Percentiles rank a stretch among this genome's conserved stretches.
Evolutionary conservation across 2,329 filamentous ascomycete species (phyloP).

Genomic region (Onygena corvina): DNA sequence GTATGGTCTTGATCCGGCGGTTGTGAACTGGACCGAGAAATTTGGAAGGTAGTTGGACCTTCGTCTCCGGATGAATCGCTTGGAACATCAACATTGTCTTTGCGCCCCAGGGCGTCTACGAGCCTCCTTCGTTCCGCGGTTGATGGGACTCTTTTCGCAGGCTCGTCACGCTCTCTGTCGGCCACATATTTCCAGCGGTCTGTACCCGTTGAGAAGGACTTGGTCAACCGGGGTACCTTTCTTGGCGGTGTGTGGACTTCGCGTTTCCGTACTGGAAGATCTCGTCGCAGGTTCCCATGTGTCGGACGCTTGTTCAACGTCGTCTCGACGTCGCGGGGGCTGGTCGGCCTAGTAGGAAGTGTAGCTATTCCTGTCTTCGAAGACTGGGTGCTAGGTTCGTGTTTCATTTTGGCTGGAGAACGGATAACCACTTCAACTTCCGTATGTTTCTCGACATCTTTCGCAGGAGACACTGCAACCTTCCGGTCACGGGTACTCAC

Average conservation of each 20-base stretch:
- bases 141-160: conserved; percentile 1
- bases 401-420: background rate
- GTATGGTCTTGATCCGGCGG: background rate
- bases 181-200: conserved; percentile 3
- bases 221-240: conserved; percentile 9
- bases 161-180: background rate
- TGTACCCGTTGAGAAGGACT: conserved; percentile 9
- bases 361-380: background rate
- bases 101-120: conserved; percentile 23
- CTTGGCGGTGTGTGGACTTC: conserved; percentile 8
- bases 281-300: background rate
- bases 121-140: conserved; percentile 25
- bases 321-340: background rate
- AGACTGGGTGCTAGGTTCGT: background rate
- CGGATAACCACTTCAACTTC: conserved; percentile 4
- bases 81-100: background rate
- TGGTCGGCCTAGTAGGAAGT: background rate
- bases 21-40: background rate
- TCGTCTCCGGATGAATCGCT: conserved; percentile 6
- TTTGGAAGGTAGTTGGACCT: background rate
- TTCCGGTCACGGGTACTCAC: background rate
- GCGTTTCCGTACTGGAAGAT: background rate
- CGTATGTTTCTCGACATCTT: background rate
- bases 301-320: background rate
- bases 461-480: background rate